Base-by-base conservation (phyloP, 1,284 basidiomycete species). In the Naganishia albida region DNA sequence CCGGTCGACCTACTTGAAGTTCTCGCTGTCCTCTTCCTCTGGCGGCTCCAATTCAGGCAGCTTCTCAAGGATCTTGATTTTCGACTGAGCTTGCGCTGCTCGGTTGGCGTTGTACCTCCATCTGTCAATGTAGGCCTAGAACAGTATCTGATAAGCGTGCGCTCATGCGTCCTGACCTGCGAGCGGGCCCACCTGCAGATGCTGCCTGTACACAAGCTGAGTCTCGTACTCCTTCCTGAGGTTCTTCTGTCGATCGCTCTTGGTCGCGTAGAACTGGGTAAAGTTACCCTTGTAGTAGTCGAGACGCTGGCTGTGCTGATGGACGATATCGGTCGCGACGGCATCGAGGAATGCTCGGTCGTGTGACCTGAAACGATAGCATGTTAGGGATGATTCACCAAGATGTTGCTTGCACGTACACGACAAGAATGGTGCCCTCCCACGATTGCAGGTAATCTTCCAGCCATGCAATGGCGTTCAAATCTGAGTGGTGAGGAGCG, bases 1-100 rank as follows among this genome's bases (percentile, higher is more conserved):
- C 12, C 30, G 13, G 34, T 23, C 46, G 18, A 53, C 72, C 68
- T 49, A 89, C 85, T 85, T 91, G 84, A 99, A 97, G 39, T 84
- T 88, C 77, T 96, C 94, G 44, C 85, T 90, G 73, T 92, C 93
- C 16, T 68, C 67, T 70, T 85, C 85, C 78, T 94, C 93, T 4
- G 94, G 94, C 42, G 93, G 91, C 73, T 95, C 86, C 55, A 98
- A 83, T 69, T 95, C 92, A 4, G 95, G 96, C 42, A 99, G 81
- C 86, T 97, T 97, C 78, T 99, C 96, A 56, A 99, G 83, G 68
- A 98, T 94, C 81, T 99, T 99, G 79, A 99, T 97, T 78, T 93
- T 95, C 72, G 88, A 91, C 76, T 97, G 94, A 34, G 94, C 93
- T 79, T 97, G 93, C 1, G 91, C 86, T 67, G 92, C 92, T 70